Conservation (phyloP, 2,329 filamentous ascomycete species). For the Periconia sp. region DNA sequence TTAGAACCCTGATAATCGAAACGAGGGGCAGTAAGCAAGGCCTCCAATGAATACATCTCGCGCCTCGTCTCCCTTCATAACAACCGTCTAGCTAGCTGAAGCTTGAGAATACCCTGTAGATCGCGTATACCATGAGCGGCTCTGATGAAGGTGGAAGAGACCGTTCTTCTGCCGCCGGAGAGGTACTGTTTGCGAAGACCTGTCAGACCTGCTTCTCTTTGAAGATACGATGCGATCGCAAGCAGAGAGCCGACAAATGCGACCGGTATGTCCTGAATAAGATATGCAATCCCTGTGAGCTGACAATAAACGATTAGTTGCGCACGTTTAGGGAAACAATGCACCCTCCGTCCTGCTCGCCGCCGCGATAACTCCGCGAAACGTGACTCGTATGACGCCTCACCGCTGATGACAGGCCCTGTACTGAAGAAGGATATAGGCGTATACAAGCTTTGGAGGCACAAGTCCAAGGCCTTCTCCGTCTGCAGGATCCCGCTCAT, state of each 20-base stretch:
- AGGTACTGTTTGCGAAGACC: slow-evolving; percentile 29
- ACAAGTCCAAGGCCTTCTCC: slow-evolving; percentile 33
- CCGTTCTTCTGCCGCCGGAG: slow-evolving; percentile 7
- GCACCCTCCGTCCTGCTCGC: slow-evolving; percentile 38
- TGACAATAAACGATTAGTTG: slow-evolving; percentile 28
- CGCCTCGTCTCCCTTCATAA: neutral
- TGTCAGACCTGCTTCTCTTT: slow-evolving; percentile 37
- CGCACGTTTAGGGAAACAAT: slow-evolving; percentile 39
- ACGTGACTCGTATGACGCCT: slow-evolving; percentile 30
- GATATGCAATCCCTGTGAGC: neutral
- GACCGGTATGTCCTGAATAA: slow-evolving; percentile 18
- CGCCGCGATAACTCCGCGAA: slow-evolving; percentile 42
- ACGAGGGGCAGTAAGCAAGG: neutral
- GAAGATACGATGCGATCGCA: slow-evolving; percentile 36
- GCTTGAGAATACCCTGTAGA: neutral
- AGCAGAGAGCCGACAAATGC: slow-evolving; percentile 27
- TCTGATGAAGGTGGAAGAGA: slow-evolving; percentile 8
- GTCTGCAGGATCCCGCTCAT: slow-evolving; percentile 17
- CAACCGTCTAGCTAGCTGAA: neutral
- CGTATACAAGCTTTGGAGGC: slow-evolving; percentile 43
- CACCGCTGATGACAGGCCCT: neutral
- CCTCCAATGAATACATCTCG: no score
- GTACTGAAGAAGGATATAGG: slow-evolving; percentile 13
- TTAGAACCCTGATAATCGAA: neutral
- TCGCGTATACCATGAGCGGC: neutral